Evolutionary conservation across 768 basidiomycete species (phyloP), one percentile per base, ranked within the genome.

Genomic region (Tricholoma matsutake): DNA sequence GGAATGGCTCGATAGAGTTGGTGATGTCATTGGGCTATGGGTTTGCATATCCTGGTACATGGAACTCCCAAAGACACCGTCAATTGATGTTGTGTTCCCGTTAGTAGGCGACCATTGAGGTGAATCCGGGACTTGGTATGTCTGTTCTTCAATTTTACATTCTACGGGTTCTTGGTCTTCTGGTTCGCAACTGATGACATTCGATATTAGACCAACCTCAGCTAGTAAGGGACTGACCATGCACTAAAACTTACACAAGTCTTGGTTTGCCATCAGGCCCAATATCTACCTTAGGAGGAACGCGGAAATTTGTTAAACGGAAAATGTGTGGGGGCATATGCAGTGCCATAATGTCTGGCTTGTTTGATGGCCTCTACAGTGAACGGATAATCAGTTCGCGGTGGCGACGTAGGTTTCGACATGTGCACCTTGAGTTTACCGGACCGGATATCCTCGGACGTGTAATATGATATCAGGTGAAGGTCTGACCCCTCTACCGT

Each of bases 381-480:
- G 28, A 37, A 69, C 22, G 25, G 37, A 43, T 45, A 31, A 11
- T 47, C 56, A 41, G 61, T 54, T 52, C 41, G 35, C 37, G 35
- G 57, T 53, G 53, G 13, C 16, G 45, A 25, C 9, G 10, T 29
- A 39, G 25, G 16, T 29, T 54, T 34, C 37, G 32, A 14, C 14
- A 14, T 32, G 57, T 75, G 53, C 59, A 81, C 82, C 73, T 80
- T 83, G 32, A 96, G 78, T 53, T 83, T 80, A 25, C 89, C 89
- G 14, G 82, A 81, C 8, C 86, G 80, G 28, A 92, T 85, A 69
- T 94, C 92, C 52, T 91, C 87, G 43, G 88, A 83, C 6, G 87
- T 87, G 71, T 92, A 94, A 76, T 94, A 94, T 14, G 89, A 89
- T 63, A 94, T 86, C 62, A 93, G 81, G 69, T 94, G 92, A 55